A percentile compares a stretch with the other conserved stretches of the same genome.
These are phyloP conservation scores for Canna indica DNA, from an alignment of 176 grass and related monocot genomes.

Conservation along the genomic window DNA sequence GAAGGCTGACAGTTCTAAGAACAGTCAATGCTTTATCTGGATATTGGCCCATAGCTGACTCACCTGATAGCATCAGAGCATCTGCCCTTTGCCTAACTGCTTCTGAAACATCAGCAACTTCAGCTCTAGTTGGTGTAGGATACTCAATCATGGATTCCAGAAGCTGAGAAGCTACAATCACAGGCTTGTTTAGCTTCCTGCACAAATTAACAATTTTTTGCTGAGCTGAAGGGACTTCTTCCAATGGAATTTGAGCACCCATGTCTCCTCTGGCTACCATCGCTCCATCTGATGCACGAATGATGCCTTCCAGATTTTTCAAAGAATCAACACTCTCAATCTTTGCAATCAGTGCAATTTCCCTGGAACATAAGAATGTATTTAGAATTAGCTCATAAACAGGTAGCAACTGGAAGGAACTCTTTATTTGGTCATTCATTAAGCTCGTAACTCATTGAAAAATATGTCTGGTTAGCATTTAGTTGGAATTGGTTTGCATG, in stretches of 20 bases:
- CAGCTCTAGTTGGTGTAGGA: slow-evolving; percentile 75
- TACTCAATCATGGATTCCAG: slow-evolving; percentile 95
- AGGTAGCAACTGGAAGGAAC: not conserved
- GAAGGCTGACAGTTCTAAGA: slow-evolving; percentile 69
- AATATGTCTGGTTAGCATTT: too few species aligned
- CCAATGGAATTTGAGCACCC: slow-evolving; percentile 85
- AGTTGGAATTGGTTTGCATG: too few species aligned
- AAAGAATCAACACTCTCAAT: slow-evolving; percentile 93
- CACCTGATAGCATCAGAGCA: slow-evolving; percentile 93
- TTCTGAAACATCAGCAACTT: slow-evolving; percentile 92
- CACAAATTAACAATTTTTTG: slow-evolving; percentile 82
- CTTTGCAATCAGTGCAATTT: slow-evolving; percentile 85
- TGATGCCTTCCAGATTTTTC: slow-evolving; percentile 71
- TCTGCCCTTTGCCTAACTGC: slow-evolving; percentile 82
- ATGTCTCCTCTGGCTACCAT: slow-evolving; percentile 97
- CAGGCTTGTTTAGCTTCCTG: slow-evolving; percentile 94
- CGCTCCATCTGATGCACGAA: slow-evolving; percentile 69
- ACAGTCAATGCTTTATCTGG: slow-evolving; percentile 78
- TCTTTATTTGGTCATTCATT: not conserved
- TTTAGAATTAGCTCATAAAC: not conserved
- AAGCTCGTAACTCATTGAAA: not conserved
- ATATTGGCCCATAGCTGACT: slow-evolving; percentile 90
- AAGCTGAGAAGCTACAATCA: slow-evolving; percentile 89
- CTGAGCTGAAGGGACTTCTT: slow-evolving; percentile 78
- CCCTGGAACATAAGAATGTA: slow-evolving; percentile 31